Evolutionary conservation across 176 grass and related monocot genomes (phyloP).

Genomic region (Rhynchospora tenuis): DNA sequence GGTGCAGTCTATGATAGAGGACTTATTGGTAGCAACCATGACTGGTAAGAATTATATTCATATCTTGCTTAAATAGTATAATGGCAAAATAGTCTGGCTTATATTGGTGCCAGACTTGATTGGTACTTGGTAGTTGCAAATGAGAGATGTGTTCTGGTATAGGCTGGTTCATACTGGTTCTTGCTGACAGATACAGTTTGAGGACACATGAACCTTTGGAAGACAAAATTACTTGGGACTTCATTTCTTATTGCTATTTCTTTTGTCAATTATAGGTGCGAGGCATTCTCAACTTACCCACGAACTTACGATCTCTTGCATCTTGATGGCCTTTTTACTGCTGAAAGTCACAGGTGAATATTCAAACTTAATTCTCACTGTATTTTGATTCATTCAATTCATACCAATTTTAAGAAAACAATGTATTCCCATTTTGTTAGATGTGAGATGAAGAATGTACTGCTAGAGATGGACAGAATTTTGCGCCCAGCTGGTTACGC

Average conservation of each 20-base stretch:
- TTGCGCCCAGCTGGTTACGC: slow-evolving; percentile 72
- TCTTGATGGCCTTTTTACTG: slow-evolving; percentile 75
- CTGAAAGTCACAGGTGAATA: slow-evolving; percentile 76
- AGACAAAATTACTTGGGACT: background rate
- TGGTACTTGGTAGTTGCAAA: background rate
- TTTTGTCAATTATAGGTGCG: slow-evolving; percentile 49
- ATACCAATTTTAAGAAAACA: background rate
- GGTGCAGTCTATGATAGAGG: slow-evolving; percentile 85
- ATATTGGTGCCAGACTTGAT: background rate
- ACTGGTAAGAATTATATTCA: slow-evolving; percentile 44
- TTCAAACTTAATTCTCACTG: background rate
- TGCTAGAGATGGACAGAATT: slow-evolving; percentile 93
- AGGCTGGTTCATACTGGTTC: background rate
- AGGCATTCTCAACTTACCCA: slow-evolving; percentile 95
- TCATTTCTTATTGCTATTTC: background rate
- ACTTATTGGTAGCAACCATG: slow-evolving; percentile 75
- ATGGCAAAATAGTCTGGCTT: background rate
- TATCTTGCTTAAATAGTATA: background rate
- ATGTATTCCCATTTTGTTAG: slow-evolving; percentile 26
- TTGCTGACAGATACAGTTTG: background rate
- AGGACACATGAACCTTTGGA: background rate
- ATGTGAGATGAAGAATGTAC: slow-evolving; percentile 80
- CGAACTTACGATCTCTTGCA: slow-evolving; percentile 91
- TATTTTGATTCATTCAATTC: background rate
- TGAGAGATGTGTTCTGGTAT: background rate